Base-by-base conservation (phyloP, 495 filamentous ascomycete species). In the Aspergillus haitiensis region DNA sequence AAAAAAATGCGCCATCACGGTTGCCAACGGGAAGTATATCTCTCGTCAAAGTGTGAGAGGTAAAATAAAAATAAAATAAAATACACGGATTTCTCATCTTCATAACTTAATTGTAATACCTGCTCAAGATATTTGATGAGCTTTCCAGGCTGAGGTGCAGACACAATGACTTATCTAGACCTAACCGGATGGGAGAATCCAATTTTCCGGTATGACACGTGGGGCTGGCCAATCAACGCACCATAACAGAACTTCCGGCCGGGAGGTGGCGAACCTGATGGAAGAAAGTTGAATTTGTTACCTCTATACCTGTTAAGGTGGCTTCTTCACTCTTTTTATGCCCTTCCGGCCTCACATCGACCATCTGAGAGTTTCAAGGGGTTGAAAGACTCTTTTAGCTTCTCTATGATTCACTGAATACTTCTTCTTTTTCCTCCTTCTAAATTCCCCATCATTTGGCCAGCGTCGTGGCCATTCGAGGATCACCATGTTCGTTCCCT, bases 401-500 rank as follows among this genome's bases (percentile, higher is more conserved):
- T 64, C 44, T 61, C 49, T 68, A 75, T 77, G 74, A 63, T 62
- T 68, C 59, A 61, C 46, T 76, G 59, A 68, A 58, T 58, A 55
- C 47, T 53, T 52, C 27, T 57, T 61, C 63, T 47, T 37, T 56
- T 40, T 32, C 52, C 32, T 51, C 39, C 44, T 60, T 60, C n/a
- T 8, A 54, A 56, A 36, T 57, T 36, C 52, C 53, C 42, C 53
- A 44, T 67, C 64, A 35, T 61, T 63, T 65, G 72, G 67, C 72
- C 68, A 65, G 64, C 58, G 66, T 61, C 48, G 72, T 69, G 75
- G 73, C 72, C 75, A 66, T 60, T 65, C 63, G 64, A 69, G 61
- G 70, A 65, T 67, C 74, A 72, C 52, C 55, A 78, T 78, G 72
- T 76, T 31, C 62, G 72, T 70, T 53, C 58, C 36, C 40, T 18